Evolutionary conservation across 164 flowering plant species (phyloP).

Genomic region (Kalanchoe fedtschenkoi): DNA sequence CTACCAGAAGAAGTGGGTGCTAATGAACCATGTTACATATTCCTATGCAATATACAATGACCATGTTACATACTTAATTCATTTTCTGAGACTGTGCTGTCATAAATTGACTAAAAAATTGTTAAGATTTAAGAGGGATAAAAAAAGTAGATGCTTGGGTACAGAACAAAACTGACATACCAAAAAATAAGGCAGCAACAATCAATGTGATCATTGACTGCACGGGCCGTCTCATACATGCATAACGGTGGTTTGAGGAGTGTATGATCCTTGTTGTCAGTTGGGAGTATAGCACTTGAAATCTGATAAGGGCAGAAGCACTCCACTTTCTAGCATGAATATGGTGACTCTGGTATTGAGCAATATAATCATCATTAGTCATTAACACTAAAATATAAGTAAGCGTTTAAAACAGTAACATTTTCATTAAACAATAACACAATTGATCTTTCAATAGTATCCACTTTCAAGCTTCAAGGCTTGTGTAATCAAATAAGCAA

Average conservation of each 20-base stretch:
- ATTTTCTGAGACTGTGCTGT: background rate
- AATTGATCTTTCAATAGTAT: no score
- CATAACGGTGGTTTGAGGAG: slow-evolving; percentile 1
- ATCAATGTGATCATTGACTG: background rate
- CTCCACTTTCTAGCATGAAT: background rate
- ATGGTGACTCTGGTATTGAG: background rate
- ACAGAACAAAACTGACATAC: background rate
- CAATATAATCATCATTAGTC: background rate
- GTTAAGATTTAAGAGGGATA: background rate
- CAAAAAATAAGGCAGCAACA: background rate
- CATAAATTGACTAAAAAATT: background rate
- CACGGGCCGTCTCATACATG: background rate
- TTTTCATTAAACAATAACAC: no score
- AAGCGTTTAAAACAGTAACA: no score
- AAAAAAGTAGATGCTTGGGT: no score
- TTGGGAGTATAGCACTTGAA: background rate
- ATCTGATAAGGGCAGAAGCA: slow-evolving; percentile 1
- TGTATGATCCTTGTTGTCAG: background rate
- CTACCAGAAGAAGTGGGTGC: no score
- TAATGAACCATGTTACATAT: no score
- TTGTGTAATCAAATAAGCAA: no score
- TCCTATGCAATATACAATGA: no score
- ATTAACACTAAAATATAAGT: no score
- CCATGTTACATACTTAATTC: background rate
- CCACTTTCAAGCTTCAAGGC: no score